Evolutionary conservation across 345 rosid genomes (phyloP), one percentile per base, ranked within the genome.

Genomic region (Lumnitzera racemosa): DNA sequence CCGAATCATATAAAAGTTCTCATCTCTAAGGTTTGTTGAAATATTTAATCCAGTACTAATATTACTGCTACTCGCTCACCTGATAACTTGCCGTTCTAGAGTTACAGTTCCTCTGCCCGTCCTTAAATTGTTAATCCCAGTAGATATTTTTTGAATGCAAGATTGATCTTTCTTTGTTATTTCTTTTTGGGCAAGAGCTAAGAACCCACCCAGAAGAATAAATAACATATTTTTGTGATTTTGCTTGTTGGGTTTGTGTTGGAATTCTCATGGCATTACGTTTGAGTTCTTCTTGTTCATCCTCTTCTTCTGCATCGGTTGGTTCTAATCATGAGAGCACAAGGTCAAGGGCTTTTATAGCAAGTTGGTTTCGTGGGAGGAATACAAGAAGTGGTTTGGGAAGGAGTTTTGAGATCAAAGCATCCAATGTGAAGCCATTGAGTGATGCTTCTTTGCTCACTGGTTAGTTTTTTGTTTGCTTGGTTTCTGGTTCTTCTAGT

Each of bases 221-320:
- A 15, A 48, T 20, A 41, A 17, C 20, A 47, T 10, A 24, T 24
- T 24, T 12, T 15, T 24, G 53, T 1, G 6, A 29, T 31, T 54
- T 1, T 15, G 17, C 47, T 10, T 25, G 63, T 57, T 25, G 29
- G 50, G 50, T 60, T 25, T 9, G 55, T 51, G 17, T 51, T 51
- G 24, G 17, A 15, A 16, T 29, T 52, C 46, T 20, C 64, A 69
- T 69, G 74, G 74, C 78, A 54, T 50, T 70, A n/a, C 58, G 61
- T 56, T 50, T 59, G 12, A 55, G 64, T 48, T 16, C 57, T 24
- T 46, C 60, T 62, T 43, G 49, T 50, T 63, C 66, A 13, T 68
- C 70, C 24, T 67, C 72, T 49, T 47, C 51, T 2, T 56, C 58
- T 5, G 51, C 69, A 46, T 49, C 24, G 20, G 53, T 49, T 46